Percentiles rank a stretch among this genome's conserved stretches.
Conservation (phyloP, 192 early-diverging fungal genomes). For the Chytriomyces sp. region DNA sequence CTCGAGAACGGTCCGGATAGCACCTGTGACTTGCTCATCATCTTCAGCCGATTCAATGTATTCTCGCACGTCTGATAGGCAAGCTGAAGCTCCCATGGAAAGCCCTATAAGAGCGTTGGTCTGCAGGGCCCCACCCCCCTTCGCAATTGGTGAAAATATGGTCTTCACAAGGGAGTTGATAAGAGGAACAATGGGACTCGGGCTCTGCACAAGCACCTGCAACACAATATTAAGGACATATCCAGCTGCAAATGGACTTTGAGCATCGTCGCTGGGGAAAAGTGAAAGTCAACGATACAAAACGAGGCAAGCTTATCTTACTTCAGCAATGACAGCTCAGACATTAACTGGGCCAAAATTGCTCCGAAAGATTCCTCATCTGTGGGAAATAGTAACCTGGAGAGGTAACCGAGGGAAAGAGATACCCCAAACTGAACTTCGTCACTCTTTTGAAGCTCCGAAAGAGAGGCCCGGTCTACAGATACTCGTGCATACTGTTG, state of each 20-base stretch:
- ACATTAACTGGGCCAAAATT: neutral
- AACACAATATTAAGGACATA: neutral
- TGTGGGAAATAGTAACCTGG: constrained; percentile 7
- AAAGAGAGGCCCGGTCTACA: neutral
- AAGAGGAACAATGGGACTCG: neutral
- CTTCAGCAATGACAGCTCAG: neutral
- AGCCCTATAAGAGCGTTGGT: neutral
- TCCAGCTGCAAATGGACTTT: constrained; percentile 10
- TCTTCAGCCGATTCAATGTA: constrained; percentile 2
- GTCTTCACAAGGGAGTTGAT: neutral
- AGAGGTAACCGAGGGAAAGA: neutral
- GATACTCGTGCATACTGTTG: neutral
- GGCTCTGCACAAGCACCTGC: neutral
- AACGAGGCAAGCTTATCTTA: neutral
- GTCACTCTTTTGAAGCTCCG: constrained; percentile 19
- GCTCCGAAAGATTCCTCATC: constrained; percentile 16
- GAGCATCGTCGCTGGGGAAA: neutral
- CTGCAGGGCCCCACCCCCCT: neutral
- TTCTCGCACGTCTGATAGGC: neutral
- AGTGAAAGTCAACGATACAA: neutral
- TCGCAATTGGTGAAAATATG: no score
- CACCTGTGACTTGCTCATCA: neutral
- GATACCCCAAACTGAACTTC: constrained; percentile 25
- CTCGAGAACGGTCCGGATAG: neutral
- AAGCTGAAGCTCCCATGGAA: neutral